Conservation (phyloP, 1,284 basidiomycete species). For the Cryptococcus sp. region DNA sequence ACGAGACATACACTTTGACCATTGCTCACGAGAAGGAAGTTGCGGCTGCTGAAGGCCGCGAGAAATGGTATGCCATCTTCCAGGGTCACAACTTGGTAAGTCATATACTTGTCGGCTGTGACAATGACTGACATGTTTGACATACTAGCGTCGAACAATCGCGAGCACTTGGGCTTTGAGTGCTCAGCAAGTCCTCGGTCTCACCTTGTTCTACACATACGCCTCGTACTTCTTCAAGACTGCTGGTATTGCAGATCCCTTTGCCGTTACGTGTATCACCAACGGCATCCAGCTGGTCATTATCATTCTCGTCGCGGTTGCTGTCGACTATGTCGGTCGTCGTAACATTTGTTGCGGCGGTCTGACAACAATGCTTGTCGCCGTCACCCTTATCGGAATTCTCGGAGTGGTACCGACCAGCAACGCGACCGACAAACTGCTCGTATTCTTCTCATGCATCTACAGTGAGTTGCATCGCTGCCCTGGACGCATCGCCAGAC, state of each 20-base stretch:
- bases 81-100: conserved; percentile 10
- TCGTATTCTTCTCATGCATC: too few species aligned
- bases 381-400: conserved; percentile 24
- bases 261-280: conserved; percentile 28
- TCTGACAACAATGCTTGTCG: conserved; percentile 14
- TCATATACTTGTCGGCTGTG: background rate
- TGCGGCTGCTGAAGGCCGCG: conserved; percentile 2
- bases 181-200: conserved; percentile 29
- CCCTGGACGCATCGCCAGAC: background rate
- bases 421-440: too few species aligned
- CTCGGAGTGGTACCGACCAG: too few species aligned
- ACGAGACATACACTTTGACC: conserved; percentile 16
- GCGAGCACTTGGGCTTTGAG: conserved; percentile 21
- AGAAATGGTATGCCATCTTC: conserved; percentile 21
- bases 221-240: conserved; percentile 29
- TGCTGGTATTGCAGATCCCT: conserved; percentile 29
- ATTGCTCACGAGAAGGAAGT: conserved; percentile 20
- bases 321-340: conserved; percentile 25
- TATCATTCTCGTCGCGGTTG: conserved; percentile 19
- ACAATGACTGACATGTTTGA: background rate
- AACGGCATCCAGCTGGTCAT: conserved; percentile 27
- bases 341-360: conserved; percentile 22
- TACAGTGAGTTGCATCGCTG: conserved; percentile 18
- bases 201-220: conserved; percentile 29
- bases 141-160: conserved; percentile 17